phyloP scores from a whole-genome alignment of 768 basidiomycete genomes.

The Omphalotus guepiniiformis region DNA sequence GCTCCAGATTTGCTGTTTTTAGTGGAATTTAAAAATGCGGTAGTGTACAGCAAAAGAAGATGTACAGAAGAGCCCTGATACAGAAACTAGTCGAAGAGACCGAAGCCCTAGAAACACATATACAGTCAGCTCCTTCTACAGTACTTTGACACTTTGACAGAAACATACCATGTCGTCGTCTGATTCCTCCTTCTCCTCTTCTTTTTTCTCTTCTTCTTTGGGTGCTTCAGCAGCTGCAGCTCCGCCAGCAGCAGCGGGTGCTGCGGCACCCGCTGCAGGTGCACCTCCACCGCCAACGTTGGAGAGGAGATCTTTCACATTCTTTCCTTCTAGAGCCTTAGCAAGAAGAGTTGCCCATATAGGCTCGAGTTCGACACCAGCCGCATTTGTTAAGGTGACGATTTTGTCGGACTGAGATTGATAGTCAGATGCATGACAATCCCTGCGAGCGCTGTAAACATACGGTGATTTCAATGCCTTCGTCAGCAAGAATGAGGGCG shows the following conservation, averaged over 20 bases:
- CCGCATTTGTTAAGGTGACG: conserved; percentile 75
- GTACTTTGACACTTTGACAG: too few relatives aligned
- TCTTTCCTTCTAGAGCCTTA: conserved; percentile 97
- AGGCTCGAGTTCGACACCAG: conserved; percentile 82
- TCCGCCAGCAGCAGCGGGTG: conserved; percentile 52
- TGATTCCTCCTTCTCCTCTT: conserved; percentile 86
- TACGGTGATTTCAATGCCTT: conserved; percentile 95
- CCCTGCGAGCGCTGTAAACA: conserved; percentile 30
- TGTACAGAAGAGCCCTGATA: conserved; percentile 5
- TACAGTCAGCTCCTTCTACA: background rate
- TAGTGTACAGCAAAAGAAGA: background rate
- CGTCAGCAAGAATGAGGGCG: conserved; percentile 97
- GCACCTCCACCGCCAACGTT: conserved; percentile 94
- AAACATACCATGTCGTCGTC: conserved; percentile 83
- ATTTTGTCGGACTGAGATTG: conserved; percentile 84
- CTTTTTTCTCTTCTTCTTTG: conserved; percentile 77
- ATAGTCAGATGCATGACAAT: conserved; percentile 1
- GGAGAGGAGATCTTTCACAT: conserved; percentile 92
- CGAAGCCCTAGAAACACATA: conserved; percentile 68
- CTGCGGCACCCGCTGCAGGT: conserved; percentile 65
- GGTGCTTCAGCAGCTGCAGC: conserved; percentile 68
- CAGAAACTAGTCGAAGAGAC: conserved; percentile 81
- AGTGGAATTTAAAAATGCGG: too few relatives aligned
- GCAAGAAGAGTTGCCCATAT: conserved; percentile 98
- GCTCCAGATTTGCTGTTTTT: too few relatives aligned